Conservation (phyloP, 192 early-diverging fungal species). For the Coemansia sp. region DNA sequence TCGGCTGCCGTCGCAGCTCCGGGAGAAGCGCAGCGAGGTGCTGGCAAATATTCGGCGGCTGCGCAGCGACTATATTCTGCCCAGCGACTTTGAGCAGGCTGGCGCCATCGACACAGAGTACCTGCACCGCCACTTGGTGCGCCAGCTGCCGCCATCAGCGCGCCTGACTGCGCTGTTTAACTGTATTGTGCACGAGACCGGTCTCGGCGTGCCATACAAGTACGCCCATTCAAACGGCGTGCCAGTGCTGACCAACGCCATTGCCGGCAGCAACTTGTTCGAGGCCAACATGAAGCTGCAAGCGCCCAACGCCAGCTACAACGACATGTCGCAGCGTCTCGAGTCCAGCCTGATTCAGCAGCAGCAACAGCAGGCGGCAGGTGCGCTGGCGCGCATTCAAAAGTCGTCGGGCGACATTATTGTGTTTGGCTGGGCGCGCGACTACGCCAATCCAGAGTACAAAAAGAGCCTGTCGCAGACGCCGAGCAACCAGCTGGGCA, state of each 20-base stretch:
- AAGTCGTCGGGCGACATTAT: constrained; percentile 44
- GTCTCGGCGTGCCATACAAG: constrained; percentile 62
- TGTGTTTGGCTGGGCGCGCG: constrained; percentile 69
- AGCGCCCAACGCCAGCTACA: constrained; percentile 28
- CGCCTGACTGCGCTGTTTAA: constrained; percentile 76
- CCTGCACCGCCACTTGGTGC: constrained; percentile 63
- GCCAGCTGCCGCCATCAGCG: constrained; percentile 63
- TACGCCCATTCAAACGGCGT: constrained; percentile 49
- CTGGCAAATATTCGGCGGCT: constrained; percentile 54
- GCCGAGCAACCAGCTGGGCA: constrained; percentile 59
- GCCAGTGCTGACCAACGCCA: constrained; percentile 40
- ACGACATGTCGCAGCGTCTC: constrained; percentile 44
- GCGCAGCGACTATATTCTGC: constrained; percentile 71
- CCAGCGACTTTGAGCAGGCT: constrained; percentile 65
- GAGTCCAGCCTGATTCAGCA: constrained; percentile 34
- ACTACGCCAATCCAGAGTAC: constrained; percentile 68
- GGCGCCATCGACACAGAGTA: constrained; percentile 73
- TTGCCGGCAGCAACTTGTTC: constrained; percentile 45
- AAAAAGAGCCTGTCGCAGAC: constrained; percentile 71
- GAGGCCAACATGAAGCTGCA: constrained; percentile 22
- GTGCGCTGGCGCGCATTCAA: constrained; percentile 23
- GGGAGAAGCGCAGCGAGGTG: constrained; percentile 25
- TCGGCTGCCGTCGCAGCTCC: constrained; percentile 42
- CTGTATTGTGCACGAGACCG: constrained; percentile 68
- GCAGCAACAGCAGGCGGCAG: constrained; percentile 16